These are phyloP conservation scores for Macrolepiota dolichaula DNA, from an alignment of 768 basidiomycete genomes.

Conservation along the genomic window DNA sequence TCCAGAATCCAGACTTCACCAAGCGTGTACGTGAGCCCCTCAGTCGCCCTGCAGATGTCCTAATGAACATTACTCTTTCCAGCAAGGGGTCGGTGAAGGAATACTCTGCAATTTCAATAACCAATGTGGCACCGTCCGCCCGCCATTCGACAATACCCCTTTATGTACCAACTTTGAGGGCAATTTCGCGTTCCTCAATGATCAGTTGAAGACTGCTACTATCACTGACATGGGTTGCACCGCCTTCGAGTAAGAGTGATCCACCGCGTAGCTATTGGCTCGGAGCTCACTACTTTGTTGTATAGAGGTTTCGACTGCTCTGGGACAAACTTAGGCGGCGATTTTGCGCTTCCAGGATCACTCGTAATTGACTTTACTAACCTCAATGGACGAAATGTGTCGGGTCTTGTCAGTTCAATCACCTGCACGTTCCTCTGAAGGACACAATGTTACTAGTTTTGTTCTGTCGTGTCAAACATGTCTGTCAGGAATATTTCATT, in stretches of 20 bases:
- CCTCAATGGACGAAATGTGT: neutral
- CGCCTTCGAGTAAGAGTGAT: too few relatives aligned
- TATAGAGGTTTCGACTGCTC: neutral
- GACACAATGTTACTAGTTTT: too few relatives aligned
- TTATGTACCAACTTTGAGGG: neutral
- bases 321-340: neutral
- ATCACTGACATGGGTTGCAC: neutral
- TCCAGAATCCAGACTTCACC: neutral
- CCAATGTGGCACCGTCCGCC: neutral
- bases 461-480: too few relatives aligned
- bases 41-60: neutral
- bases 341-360: neutral
- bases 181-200: constrained; percentile 1
- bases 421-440: neutral
- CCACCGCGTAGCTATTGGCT: neutral
- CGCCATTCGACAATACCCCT: neutral
- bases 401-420: neutral
- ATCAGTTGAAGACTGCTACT: neutral
- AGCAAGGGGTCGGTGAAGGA: neutral
- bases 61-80: neutral
- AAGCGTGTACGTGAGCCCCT: neutral
- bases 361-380: neutral
- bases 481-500: too few relatives aligned
- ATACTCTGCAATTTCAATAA: neutral
- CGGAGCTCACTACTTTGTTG: too few relatives aligned